Base-by-base conservation (phyloP, 192 early-diverging fungal species). In the Linnemannia schmuckeri region DNA sequence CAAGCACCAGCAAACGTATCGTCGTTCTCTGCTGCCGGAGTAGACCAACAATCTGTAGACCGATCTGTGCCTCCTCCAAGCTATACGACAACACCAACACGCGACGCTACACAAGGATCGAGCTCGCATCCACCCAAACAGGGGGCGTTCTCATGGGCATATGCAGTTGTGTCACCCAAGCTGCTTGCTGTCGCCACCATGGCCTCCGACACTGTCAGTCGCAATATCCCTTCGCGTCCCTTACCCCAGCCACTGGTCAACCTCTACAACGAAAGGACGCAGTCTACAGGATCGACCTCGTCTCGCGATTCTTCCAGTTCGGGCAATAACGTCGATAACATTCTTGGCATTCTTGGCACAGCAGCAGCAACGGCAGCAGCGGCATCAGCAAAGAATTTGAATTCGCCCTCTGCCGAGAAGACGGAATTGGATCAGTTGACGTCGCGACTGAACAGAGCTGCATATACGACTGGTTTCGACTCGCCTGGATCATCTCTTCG, bases 161-260 rank as follows among this genome's bases (percentile, higher is more conserved):
- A 73, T 27, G 63, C 79, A 12, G 78, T 70, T 24, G 33, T 87
- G 49, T 81, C 79, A 15, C 85, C 85, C 22, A 81, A 78, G 47
- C 42, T 87, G 30, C 42, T 76, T 61, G 79, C 85, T 44, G 85
- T 75, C 40, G 85, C 85, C 1, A 81, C 85, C 0, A 87, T 87
- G 85, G 80, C 85, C 18, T 74, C 76, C 22, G 69, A 81, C 52
- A 55, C 72, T 13, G 73, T 72, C 27, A 44, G 15, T 37, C 84
- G 79, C 40, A 75, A 81, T 1, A 70, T 75, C 38, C 79, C 85
- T 22, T 42, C 79, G 27, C 79, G 79, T 2, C 85, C 85, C 24
- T 40, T 81, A 5, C 79, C 84, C 22, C 75, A 81, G 24, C 79
- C 79, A 27, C 79, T 78, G 1, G 75, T 85, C 33, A 80, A 77